Base-by-base conservation (phyloP, 2,329 filamentous ascomycete genomes). In the Colletotrichum tamarilloi region DNA sequence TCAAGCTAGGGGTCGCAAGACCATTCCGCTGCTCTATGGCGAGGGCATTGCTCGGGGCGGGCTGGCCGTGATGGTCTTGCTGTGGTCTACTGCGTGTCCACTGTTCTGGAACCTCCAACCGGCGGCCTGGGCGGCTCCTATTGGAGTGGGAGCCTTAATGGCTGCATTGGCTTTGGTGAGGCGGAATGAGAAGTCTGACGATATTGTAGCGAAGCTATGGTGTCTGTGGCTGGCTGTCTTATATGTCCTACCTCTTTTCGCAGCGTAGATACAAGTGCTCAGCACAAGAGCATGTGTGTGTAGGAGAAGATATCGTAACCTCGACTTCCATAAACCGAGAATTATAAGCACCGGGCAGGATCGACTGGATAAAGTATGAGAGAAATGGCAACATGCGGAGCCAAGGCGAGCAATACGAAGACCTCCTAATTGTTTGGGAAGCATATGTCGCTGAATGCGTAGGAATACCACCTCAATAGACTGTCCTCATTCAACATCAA, bases 21-120 rank as follows among this genome's bases (percentile, higher is more conserved):
- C 79, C 0, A 74, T 79, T 12, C 79, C 79, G 7, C 62, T 81
- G 26, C 22, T 78, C 0, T 78, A 78, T 24, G 78, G 79, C 1
- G 78, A 81, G 55, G 28, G 11, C 0, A 35, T 56, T 4, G 73
- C 77, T 0, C 72, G 77, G 3, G 46, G 57, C 4, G 75, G 75
- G 1, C 55, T 78, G 19, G 74, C 75, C 0, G 65, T 49, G 24
- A 75, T 75, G 55, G 76, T 78, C 1, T 4, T 72, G 46, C 4
- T 62, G 4, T 73, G 67, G 71, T 73, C 71, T 1, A 30, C 38
- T 8, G 60, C 19, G 0, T 71, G 67, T 5, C 28, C 67, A 0
- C 8, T 32, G 1, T 71, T 73, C 11, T 73, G 71, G 71, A 56
- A 52, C 2, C 59, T 71, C 1, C 19, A 5, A 19, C 22, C 35